These are phyloP conservation scores for Ceriops zippeliana DNA, from an alignment of 345 rosid species.

Conservation along the genomic window DNA sequence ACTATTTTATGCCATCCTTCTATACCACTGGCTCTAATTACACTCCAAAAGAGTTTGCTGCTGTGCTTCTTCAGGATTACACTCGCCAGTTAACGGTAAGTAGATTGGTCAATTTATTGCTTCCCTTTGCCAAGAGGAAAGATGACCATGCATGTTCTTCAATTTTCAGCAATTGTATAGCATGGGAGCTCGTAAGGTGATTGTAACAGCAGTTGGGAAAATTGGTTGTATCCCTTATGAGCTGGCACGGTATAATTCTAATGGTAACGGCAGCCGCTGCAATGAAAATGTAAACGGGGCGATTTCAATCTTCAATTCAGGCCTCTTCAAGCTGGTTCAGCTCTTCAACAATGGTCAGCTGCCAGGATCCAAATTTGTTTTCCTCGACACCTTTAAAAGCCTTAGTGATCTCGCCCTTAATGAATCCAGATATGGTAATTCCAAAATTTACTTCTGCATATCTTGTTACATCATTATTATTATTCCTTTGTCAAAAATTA, in stretches of 20 bases:
- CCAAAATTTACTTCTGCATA: not conserved
- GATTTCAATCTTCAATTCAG: conserved; percentile 58
- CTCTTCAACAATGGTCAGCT: conserved; percentile 57
- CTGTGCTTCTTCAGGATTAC: conserved; percentile 67
- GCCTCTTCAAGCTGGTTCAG: conserved; percentile 53
- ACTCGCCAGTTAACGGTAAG: conserved; percentile 59
- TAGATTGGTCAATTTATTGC: not conserved
- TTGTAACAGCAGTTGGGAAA: conserved; percentile 70
- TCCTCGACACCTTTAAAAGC: conserved; percentile 65
- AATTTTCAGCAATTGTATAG: conserved; percentile 45
- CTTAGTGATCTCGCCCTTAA: conserved; percentile 47
- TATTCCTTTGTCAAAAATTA: no score
- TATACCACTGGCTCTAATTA: conserved; percentile 55
- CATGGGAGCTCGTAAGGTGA: conserved; percentile 72
- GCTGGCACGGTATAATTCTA: conserved; percentile 52
- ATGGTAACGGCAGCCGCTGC: conserved; percentile 52
- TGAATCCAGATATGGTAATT: conserved; percentile 38
- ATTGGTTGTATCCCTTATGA: conserved; percentile 93
- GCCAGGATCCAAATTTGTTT: conserved; percentile 73
- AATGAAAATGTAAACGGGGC: conserved; percentile 72
- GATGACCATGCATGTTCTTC: not conserved
- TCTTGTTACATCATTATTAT: not conserved
- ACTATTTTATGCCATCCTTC: conserved; percentile 79
- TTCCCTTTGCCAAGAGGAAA: not conserved
- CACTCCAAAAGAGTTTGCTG: conserved; percentile 55